Conservation (phyloP, 2,329 filamentous ascomycete species). For the Alternaria arborescens region DNA sequence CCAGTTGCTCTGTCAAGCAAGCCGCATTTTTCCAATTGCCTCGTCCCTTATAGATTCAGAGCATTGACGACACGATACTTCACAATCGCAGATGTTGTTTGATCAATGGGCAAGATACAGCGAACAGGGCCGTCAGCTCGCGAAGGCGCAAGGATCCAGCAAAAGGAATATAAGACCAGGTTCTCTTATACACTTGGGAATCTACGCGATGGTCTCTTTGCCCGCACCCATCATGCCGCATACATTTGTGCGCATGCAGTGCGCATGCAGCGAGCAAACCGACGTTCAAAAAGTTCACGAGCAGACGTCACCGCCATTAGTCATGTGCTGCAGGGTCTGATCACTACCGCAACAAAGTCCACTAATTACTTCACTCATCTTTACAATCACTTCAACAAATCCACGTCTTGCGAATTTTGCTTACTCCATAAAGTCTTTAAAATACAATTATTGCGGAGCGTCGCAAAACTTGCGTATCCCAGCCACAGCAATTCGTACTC, state of each 20-base stretch:
- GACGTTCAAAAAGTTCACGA: not conserved
- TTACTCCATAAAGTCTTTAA: not conserved
- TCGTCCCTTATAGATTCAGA: not conserved
- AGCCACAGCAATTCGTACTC: slow-evolving; percentile 8
- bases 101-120: not conserved
- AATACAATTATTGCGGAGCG: not conserved
- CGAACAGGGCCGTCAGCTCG: not conserved
- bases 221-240: not conserved
- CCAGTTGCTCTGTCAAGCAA: not conserved
- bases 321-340: slow-evolving; percentile 14
- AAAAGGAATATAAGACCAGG: not conserved
- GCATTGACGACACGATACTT: not conserved
- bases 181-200: not conserved
- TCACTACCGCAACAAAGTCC: slow-evolving; percentile 1
- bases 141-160: not conserved
- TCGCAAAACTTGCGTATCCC: slow-evolving; percentile 6
- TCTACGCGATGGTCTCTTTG: not conserved
- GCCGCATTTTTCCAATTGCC: not conserved
- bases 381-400: not conserved
- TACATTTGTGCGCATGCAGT: not conserved
- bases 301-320: slow-evolving; percentile 5
- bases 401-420: not conserved
- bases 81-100: not conserved
- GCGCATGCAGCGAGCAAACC: not conserved
- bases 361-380: not conserved